phyloP scores from a whole-genome alignment of 345 rosid genomes.

The Ceriops tagal region DNA sequence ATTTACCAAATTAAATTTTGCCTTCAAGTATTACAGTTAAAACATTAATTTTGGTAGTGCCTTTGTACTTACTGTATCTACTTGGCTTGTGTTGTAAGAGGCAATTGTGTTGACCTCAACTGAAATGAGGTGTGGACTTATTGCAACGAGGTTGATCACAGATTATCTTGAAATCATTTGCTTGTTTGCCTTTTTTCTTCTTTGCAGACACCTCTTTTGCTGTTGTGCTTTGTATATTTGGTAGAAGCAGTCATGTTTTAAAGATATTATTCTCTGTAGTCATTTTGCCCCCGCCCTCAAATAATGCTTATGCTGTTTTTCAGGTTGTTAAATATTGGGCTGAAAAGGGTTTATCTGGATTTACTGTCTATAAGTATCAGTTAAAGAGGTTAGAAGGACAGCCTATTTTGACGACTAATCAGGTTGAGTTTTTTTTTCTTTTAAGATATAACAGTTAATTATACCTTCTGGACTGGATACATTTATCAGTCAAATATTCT shows the following conservation, averaged over 20 bases:
- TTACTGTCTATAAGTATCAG: constrained; percentile 69
- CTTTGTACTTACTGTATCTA: no score
- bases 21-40: no score
- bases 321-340: constrained; percentile 86
- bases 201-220: neutral
- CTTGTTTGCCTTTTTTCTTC: neutral
- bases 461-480: neutral
- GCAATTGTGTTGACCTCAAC: neutral
- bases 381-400: constrained; percentile 70
- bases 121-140: neutral
- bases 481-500: no score
- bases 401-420: constrained; percentile 79
- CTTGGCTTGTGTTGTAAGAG: neutral
- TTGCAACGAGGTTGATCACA: neutral
- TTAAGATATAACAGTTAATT: no score
- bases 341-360: constrained; percentile 87
- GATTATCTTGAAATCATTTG: neutral
- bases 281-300: neutral
- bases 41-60: no score
- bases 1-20: no score
- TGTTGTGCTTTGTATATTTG: neutral
- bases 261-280: neutral
- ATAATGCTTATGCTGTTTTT: neutral
- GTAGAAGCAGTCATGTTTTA: neutral
- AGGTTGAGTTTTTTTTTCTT: constrained; percentile 42